Percentiles rank a stretch among this genome's conserved stretches.
These are phyloP conservation scores for Kalmusia sp. DNA, from an alignment of 2,329 filamentous ascomycete genomes.

Conservation along the genomic window DNA sequence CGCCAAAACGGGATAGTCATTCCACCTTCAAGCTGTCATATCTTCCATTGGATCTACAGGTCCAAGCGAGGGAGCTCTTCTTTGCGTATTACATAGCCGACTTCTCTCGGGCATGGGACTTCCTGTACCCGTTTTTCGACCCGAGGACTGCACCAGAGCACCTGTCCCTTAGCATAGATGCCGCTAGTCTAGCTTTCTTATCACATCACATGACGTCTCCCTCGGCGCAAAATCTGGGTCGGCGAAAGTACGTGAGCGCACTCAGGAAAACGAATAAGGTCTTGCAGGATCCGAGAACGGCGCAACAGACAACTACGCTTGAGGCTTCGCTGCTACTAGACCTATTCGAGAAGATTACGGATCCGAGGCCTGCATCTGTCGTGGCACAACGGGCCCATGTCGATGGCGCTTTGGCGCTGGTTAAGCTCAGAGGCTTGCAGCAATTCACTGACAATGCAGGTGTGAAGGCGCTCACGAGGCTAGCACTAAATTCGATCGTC, in stretches of 20 bases:
- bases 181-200: constrained; percentile 36
- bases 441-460: constrained; percentile 20
- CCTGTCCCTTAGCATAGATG: constrained; percentile 33
- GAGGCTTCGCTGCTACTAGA: constrained; percentile 32
- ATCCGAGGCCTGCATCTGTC: constrained; percentile 10
- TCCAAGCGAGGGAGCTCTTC: constrained; percentile 29
- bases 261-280: constrained; percentile 26
- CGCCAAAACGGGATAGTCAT: background rate
- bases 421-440: constrained; percentile 29
- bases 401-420: constrained; percentile 31
- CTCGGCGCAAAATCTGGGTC: constrained; percentile 22
- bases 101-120: constrained; percentile 32
- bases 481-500: constrained; percentile 37
- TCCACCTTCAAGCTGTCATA: constrained; percentile 11
- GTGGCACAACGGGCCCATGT: constrained; percentile 27
- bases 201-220: constrained; percentile 25
- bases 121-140: constrained; percentile 26
- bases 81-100: constrained; percentile 34
- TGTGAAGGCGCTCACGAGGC: constrained; percentile 23
- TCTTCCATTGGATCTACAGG: constrained; percentile 25
- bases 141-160: constrained; percentile 23
- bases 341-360: constrained; percentile 37
- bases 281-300: constrained; percentile 21
- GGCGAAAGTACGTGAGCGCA: constrained; percentile 33
- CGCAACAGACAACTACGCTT: constrained; percentile 21